Conservation (phyloP, 2,329 filamentous ascomycete genomes). For the Cladosporium sphaerospermum region DNA sequence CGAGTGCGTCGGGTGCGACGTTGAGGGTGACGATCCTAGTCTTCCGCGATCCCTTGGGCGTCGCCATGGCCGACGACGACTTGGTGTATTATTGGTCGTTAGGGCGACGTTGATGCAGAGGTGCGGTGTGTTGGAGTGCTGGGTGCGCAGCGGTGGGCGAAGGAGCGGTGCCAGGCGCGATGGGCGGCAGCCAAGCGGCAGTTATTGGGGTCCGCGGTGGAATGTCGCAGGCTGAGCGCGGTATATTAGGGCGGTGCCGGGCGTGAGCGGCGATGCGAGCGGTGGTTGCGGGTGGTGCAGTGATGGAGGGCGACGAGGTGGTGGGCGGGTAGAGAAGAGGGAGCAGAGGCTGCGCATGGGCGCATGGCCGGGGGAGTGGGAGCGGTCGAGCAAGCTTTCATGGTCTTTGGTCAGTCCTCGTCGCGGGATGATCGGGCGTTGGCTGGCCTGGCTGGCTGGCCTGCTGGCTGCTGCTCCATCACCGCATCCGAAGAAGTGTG, state of each 20-base stretch:
- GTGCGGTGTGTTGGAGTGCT: background rate
- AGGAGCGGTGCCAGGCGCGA: background rate
- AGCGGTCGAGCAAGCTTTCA: too few species aligned
- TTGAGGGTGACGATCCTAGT: slow-evolving; percentile 10
- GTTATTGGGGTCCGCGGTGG: slow-evolving; percentile 6
- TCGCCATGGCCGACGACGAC: slow-evolving; percentile 3
- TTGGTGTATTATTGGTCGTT: slow-evolving; percentile 2
- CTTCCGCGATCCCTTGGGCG: slow-evolving; percentile 11
- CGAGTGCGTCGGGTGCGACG: slow-evolving; percentile 8
- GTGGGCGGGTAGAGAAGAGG: too few species aligned
- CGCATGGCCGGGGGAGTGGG: too few species aligned
- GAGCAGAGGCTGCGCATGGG: too few species aligned
- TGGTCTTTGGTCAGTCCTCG: too few species aligned
- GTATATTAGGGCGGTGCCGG: slow-evolving; percentile 1
- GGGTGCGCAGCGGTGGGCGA: too few species aligned
- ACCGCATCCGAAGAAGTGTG: background rate
- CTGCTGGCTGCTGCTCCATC: too few species aligned
- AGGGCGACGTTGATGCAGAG: background rate
- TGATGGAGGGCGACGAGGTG: too few species aligned
- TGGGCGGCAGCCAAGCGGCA: background rate
- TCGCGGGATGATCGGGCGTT: too few species aligned
- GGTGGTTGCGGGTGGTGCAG: background rate
- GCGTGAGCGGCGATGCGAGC: background rate
- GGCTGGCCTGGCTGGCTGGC: too few species aligned
- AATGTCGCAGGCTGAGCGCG: slow-evolving; percentile 7